Conservation (phyloP, 805 yeast genomes). For the Ascoidea rubescens region DNA sequence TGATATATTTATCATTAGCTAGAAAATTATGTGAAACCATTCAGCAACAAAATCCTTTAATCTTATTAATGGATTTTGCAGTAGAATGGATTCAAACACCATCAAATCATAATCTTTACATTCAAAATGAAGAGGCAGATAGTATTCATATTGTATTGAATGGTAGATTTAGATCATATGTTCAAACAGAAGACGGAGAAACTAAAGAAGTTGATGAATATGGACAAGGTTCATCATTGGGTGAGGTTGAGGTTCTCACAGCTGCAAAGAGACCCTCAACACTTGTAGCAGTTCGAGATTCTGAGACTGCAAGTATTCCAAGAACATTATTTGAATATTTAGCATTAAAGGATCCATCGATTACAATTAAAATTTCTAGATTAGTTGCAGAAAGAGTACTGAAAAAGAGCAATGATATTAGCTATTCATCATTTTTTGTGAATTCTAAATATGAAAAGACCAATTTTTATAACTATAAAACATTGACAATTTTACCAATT, state of each 20-base stretch:
- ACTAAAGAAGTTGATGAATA: constrained; percentile 47
- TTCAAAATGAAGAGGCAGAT: constrained; percentile 78
- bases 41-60: constrained; percentile 29
- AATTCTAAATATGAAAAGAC: constrained; percentile 11
- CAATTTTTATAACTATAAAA: constrained; percentile 37
- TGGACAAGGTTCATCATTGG: constrained; percentile 91
- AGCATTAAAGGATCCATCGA: constrained; percentile 74
- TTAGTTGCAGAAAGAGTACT: constrained; percentile 55
- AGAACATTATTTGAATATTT: constrained; percentile 76
- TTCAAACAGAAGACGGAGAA: constrained; percentile 9
- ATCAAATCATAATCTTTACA: constrained; percentile 73
- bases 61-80: constrained; percentile 75
- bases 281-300: constrained; percentile 78
- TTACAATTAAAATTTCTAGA: constrained; percentile 80
- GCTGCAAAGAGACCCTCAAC: constrained; percentile 57
- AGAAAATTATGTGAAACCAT: constrained; percentile 53
- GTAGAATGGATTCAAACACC: constrained; percentile 87
- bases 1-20: constrained; percentile 67
- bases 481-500: constrained; percentile 75
- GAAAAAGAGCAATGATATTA: constrained; percentile 10
- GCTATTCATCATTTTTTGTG: constrained; percentile 7
- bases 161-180: constrained; percentile 63
- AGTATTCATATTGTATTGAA: constrained; percentile 83
- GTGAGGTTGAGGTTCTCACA: constrained; percentile 88
- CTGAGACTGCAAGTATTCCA: constrained; percentile 89